Percentiles rank a stretch among this genome's conserved stretches.
Evolutionary conservation across 345 rosid genomes (phyloP).

Genomic region (Citrus inodora): DNA sequence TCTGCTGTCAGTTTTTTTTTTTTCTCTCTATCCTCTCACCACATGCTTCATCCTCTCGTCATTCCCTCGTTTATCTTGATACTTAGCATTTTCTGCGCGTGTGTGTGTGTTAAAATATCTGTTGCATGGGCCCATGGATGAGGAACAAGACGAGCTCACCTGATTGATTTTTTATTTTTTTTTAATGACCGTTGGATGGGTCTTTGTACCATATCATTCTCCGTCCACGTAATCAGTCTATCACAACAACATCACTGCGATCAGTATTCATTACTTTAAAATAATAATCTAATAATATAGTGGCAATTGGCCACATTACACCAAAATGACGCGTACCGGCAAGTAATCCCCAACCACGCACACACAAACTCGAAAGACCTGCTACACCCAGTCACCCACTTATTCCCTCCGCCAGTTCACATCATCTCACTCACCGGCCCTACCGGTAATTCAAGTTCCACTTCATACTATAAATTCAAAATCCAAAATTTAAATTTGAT

Average conservation of each 20-base stretch:
- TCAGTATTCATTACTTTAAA: not conserved
- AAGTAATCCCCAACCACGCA: not conserved
- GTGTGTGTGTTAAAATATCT: too few relatives aligned
- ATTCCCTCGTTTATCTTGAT: too few relatives aligned
- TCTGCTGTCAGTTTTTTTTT: too few relatives aligned
- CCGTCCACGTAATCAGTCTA: not conserved
- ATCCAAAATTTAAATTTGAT: not conserved
- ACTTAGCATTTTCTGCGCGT: too few relatives aligned
- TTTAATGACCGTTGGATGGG: not conserved
- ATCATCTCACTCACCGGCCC: not conserved
- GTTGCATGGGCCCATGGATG: too few relatives aligned
- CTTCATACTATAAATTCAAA: not conserved
- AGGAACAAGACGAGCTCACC: too few relatives aligned
- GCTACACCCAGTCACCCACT: not conserved
- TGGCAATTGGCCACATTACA: not conserved
- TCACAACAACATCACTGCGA: not conserved
- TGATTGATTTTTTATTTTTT: too few relatives aligned
- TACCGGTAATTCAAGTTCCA: not conserved
- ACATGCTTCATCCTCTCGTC: too few relatives aligned
- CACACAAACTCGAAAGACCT: not conserved
- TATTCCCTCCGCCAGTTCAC: not conserved
- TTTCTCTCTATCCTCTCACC: too few relatives aligned
- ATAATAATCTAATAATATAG: not conserved
- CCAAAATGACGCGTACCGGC: constrained; percentile 1
- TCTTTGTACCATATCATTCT: not conserved